phyloP scores from a whole-genome alignment of 306 rosid genomes.

The Delonix regia region DNA sequence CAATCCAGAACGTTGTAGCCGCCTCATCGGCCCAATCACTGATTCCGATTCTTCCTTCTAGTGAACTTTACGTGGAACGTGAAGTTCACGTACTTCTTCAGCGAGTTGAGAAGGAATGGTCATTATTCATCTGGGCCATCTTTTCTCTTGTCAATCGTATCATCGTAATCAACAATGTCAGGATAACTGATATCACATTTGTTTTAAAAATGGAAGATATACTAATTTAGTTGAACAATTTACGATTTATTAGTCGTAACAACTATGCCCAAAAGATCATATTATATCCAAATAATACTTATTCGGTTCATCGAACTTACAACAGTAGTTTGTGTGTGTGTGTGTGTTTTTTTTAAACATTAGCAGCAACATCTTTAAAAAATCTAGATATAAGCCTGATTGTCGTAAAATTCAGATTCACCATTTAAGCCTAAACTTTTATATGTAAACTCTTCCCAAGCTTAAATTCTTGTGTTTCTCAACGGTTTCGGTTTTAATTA shows the following conservation, averaged over 20 bases:
- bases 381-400: too few relatives aligned
- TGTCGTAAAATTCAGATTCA: too few relatives aligned
- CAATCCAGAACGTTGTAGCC: constrained; percentile 33
- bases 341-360: background rate
- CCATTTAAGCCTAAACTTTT: too few relatives aligned
- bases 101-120: background rate
- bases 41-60: background rate
- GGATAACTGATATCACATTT: background rate
- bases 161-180: background rate
- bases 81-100: background rate
- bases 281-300: background rate
- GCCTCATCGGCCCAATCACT: constrained; percentile 36
- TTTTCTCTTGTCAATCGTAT: background rate
- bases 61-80: constrained; percentile 15
- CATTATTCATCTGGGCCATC: background rate
- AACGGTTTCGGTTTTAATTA: too few relatives aligned
- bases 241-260: too few relatives aligned
- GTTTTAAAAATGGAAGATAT: background rate
- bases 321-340: too few relatives aligned
- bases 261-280: background rate
- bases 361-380: too few relatives aligned
- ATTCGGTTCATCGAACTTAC: background rate
- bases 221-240: too few relatives aligned
- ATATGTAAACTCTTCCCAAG: too few relatives aligned
- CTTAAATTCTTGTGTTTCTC: too few relatives aligned